Percentiles rank a stretch among this genome's conserved stretches.
Conservation (phyloP, 2,329 filamentous ascomycete genomes). For the Pseudocercospora musae region DNA sequence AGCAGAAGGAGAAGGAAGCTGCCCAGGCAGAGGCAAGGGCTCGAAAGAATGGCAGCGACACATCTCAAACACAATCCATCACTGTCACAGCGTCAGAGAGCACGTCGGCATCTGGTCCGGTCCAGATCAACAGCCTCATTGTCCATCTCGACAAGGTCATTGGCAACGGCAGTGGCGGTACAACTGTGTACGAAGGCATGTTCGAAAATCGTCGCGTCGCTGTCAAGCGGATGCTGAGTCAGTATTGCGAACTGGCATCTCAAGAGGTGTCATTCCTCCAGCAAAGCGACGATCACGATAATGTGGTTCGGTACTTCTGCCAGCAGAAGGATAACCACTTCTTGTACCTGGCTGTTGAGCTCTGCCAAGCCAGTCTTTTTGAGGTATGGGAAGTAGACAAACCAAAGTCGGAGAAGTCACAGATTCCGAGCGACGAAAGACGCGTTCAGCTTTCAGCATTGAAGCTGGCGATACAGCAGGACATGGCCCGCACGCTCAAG, state of each 20-base stretch:
- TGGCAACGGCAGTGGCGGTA: conserved; percentile 88
- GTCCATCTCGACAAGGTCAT: conserved; percentile 60
- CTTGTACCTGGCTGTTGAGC: conserved; percentile 91
- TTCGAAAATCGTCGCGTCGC: conserved; percentile 89
- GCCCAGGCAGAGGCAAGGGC: conserved; percentile 37
- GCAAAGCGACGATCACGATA: conserved; percentile 92
- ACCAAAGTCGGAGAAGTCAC: conserved; percentile 46
- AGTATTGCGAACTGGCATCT: conserved; percentile 92
- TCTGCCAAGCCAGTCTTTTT: conserved; percentile 88
- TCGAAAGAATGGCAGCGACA: conserved; percentile 27
- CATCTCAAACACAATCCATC: conserved; percentile 37
- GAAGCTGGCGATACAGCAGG: conserved; percentile 67
- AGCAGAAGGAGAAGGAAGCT: conserved; percentile 42
- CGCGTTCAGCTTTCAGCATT: conserved; percentile 51
- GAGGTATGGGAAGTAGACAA: conserved; percentile 90
- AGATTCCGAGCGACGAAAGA: conserved; percentile 25
- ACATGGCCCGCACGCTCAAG: conserved; percentile 75
- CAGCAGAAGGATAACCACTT: conserved; percentile 87
- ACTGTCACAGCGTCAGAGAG: conserved; percentile 43
- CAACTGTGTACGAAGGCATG: conserved; percentile 88
- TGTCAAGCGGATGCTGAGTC: conserved; percentile 93
- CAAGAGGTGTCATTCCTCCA: conserved; percentile 88
- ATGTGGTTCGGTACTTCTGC: conserved; percentile 95
- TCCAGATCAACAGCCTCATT: conserved; percentile 59
- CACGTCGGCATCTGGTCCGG: conserved; percentile 44